These are phyloP conservation scores for Dioscorea alata DNA, from an alignment of 106 monocot species.

Conservation along the genomic window DNA sequence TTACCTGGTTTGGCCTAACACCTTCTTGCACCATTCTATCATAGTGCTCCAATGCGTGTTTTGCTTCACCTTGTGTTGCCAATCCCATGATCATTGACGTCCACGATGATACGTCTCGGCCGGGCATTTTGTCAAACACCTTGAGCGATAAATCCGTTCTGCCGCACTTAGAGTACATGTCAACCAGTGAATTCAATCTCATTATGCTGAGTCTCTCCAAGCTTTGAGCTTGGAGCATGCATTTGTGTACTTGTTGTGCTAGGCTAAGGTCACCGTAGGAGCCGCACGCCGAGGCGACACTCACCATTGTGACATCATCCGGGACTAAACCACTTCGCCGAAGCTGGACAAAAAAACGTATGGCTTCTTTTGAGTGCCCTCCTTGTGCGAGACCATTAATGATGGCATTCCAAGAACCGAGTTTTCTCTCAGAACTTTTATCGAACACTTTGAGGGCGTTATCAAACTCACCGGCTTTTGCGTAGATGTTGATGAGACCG, in stretches of 20 bases:
- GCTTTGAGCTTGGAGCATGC: constrained; percentile 24
- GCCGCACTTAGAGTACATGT: constrained; percentile 81
- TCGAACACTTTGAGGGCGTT: constrained; percentile 58
- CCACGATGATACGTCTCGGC: constrained; percentile 56
- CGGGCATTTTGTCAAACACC: constrained; percentile 37
- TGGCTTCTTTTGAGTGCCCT: constrained; percentile 27
- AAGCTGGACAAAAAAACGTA: constrained; percentile 35
- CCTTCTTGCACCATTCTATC: constrained; percentile 33
- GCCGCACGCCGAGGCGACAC: constrained; percentile 58
- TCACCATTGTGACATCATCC: constrained; percentile 64
- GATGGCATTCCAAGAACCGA: constrained; percentile 73
- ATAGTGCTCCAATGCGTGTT: constrained; percentile 35
- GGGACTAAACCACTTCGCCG: constrained; percentile 19
- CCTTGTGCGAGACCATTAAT: constrained; percentile 45
- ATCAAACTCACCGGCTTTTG: constrained; percentile 39
- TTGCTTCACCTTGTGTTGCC: constrained; percentile 41
- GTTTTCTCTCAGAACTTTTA: constrained; percentile 30
- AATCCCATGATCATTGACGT: constrained; percentile 61
- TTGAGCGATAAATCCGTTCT: constrained; percentile 44
- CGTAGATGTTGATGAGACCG: constrained; percentile 50
- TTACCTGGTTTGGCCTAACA: constrained; percentile 47
- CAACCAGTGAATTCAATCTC: constrained; percentile 49
- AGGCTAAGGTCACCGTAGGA: constrained; percentile 37
- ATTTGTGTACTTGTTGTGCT: constrained; percentile 50
- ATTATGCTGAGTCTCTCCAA: constrained; percentile 13